phyloP scores from a whole-genome alignment of 306 rosid genomes.

The Gastrolobium bilobum region DNA sequence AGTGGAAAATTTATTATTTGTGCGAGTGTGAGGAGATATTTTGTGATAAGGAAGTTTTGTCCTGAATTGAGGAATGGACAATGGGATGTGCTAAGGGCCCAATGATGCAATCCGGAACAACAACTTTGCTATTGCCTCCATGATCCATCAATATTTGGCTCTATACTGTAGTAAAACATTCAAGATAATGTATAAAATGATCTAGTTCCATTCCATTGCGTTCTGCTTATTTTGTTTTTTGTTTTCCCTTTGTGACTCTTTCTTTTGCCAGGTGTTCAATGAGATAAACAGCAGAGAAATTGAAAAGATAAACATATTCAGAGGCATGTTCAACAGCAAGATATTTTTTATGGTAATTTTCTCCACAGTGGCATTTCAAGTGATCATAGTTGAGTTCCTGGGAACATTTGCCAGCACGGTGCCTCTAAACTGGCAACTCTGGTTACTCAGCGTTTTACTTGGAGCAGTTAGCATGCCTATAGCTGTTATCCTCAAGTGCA shows the following conservation, averaged over 20 bases:
- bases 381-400: conserved; percentile 76
- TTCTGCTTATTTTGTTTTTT: conserved; percentile 4
- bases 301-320: conserved; percentile 86
- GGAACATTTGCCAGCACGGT: conserved; percentile 90
- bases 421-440: conserved; percentile 83
- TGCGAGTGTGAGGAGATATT: too few relatives aligned
- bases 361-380: conserved; percentile 76
- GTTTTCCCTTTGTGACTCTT: conserved; percentile 26
- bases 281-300: conserved; percentile 93
- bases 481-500: conserved; percentile 73
- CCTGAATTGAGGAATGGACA: too few relatives aligned
- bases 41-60: too few relatives aligned
- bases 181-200: background rate
- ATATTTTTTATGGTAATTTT: conserved; percentile 70
- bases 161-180: background rate
- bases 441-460: conserved; percentile 73
- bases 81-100: too few relatives aligned
- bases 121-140: background rate
- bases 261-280: conserved; percentile 73
- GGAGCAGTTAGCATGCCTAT: conserved; percentile 83
- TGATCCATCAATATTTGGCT: background rate
- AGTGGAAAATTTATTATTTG: too few relatives aligned
- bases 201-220: background rate
- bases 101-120: too few relatives aligned
- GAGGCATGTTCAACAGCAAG: conserved; percentile 84